Evolutionary conservation across 352 stramenopile genomes (phyloP).

Genomic region (Aphanomyces cochlioides): DNA sequence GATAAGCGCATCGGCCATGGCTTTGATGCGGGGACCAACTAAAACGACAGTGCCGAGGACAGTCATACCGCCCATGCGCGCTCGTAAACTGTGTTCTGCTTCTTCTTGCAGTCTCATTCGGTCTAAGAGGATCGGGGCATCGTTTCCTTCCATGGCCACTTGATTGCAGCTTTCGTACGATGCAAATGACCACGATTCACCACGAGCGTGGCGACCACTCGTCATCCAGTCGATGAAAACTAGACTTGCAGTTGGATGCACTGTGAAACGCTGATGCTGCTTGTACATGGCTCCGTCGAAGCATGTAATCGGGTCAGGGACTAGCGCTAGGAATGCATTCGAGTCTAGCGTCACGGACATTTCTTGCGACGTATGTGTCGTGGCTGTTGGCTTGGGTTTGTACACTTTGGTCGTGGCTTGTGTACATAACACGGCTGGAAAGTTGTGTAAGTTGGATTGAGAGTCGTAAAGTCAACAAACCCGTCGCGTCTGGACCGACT

Average conservation of each 20-base stretch:
- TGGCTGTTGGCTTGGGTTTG: slow-evolving; percentile 42
- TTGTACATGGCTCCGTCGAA: slow-evolving; percentile 67
- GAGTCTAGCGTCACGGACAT: slow-evolving; percentile 49
- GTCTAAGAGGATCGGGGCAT: slow-evolving; percentile 54
- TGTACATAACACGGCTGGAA: slow-evolving; percentile 61
- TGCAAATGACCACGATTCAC: slow-evolving; percentile 19
- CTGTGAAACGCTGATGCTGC: slow-evolving; percentile 59
- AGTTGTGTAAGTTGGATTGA: background rate
- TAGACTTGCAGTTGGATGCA: slow-evolving; percentile 49
- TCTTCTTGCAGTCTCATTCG: slow-evolving; percentile 69
- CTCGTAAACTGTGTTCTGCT: slow-evolving; percentile 53
- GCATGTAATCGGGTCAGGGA: slow-evolving; percentile 78
- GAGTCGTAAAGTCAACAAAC: slow-evolving; percentile 34
- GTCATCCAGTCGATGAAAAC: slow-evolving; percentile 85
- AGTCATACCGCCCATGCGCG: slow-evolving; percentile 72
- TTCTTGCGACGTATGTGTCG: slow-evolving; percentile 46
- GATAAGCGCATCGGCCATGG: slow-evolving; percentile 52
- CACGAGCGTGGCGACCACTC: slow-evolving; percentile 44
- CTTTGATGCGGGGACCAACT: slow-evolving; percentile 49
- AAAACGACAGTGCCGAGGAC: slow-evolving; percentile 71
- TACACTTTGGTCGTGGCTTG: slow-evolving; percentile 88
- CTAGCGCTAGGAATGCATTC: slow-evolving; percentile 61
- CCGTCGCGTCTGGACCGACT: slow-evolving; percentile 43
- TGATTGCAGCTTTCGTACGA: slow-evolving; percentile 26
- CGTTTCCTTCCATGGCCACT: slow-evolving; percentile 53